phyloP scores from a whole-genome alignment of 345 rosid genomes.

The Hibiscus syriacus region DNA sequence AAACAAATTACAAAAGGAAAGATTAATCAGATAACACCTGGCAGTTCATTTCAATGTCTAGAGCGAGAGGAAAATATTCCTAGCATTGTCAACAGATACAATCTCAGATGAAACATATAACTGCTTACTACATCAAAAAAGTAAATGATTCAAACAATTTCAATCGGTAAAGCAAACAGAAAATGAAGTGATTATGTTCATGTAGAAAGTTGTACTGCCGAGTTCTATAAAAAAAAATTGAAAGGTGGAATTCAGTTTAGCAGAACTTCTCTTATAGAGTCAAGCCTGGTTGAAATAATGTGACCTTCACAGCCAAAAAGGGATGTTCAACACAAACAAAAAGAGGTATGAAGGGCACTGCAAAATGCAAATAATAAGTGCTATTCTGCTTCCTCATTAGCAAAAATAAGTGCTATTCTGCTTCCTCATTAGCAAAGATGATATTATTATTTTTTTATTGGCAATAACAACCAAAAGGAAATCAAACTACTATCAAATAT shows the following conservation, averaged over 20 bases:
- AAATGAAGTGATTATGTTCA: neutral
- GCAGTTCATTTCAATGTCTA: neutral
- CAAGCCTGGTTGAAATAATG: neutral
- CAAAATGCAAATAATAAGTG: neutral
- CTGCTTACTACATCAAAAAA: neutral
- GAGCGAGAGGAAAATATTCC: neutral
- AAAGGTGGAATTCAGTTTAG: neutral
- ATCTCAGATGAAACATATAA: neutral
- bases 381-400: neutral
- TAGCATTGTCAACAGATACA: neutral
- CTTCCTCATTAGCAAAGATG: neutral
- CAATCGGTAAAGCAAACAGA: neutral
- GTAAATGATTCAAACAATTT: neutral
- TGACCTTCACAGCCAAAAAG: neutral
- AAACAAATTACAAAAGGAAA: neutral
- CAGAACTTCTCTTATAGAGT: neutral
- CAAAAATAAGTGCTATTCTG: no score
- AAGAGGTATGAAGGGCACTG: neutral
- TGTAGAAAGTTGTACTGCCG: neutral
- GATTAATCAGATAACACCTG: neutral
- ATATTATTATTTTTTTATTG: neutral
- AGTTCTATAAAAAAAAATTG: neutral
- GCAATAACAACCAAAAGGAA: neutral
- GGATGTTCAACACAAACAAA: neutral
- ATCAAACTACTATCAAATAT: neutral